Evolutionary conservation across 208 protist species (phyloP).

Genomic region (Trypanosoma cruzi): DNA sequence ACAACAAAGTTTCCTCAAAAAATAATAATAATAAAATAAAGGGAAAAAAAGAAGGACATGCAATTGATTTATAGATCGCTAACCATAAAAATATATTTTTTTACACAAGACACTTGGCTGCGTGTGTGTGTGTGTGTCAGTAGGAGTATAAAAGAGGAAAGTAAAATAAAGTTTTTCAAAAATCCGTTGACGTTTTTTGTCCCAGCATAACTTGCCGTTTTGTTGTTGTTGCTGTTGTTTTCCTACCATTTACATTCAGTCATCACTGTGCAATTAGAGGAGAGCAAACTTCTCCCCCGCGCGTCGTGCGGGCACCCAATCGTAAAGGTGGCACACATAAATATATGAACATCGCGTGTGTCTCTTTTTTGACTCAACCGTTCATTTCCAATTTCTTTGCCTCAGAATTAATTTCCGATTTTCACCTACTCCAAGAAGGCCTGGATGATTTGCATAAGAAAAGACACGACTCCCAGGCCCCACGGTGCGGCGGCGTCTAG

Average conservation of each 20-base stretch:
- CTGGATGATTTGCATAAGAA: constrained; percentile 22
- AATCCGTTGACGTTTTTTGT: no score
- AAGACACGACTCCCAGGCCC: constrained; percentile 5
- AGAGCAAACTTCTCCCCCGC: not conserved
- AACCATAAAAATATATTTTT: constrained; percentile 9
- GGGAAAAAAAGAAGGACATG: not conserved
- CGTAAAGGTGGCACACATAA: no score
- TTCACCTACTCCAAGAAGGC: not conserved
- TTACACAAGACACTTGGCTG: not conserved
- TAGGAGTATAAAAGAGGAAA: not conserved
- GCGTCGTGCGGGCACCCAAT: no score
- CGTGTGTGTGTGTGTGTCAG: not conserved
- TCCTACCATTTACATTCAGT: constrained; percentile 1
- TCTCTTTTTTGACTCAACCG: no score
- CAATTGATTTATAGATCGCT: no score
- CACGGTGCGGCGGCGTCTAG: not conserved
- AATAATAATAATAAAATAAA: constrained; percentile 12
- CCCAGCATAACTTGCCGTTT: not conserved
- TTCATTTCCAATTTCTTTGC: not conserved
- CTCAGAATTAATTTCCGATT: not conserved
- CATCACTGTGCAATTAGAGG: not conserved
- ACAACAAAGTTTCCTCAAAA: constrained; percentile 2
- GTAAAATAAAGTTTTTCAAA: no score
- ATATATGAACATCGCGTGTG: no score
- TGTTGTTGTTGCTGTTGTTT: constrained; percentile 17